These are phyloP conservation scores for Vaccinium darrowii DNA, from an alignment of 148 eudicot species.

Conservation along the genomic window DNA sequence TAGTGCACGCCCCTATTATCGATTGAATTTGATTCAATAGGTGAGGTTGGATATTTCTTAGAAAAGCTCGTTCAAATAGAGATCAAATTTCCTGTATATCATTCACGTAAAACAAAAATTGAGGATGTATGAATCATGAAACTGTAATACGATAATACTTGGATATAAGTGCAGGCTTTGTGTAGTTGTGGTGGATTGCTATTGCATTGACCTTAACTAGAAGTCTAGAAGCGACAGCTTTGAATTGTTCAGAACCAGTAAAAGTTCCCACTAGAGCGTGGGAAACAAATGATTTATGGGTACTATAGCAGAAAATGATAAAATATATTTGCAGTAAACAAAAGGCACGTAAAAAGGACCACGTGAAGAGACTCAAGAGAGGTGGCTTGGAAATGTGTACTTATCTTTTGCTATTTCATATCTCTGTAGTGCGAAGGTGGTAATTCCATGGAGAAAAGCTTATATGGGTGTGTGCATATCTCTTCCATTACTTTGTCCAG, in stretches of 20 bases:
- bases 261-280: neutral
- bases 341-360: neutral
- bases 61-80: neutral
- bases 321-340: neutral
- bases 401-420: neutral
- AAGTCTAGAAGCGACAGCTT: neutral
- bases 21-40: neutral
- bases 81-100: neutral
- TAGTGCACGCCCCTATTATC: neutral
- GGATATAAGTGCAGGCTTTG: neutral
- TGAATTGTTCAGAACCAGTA: neutral
- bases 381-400: neutral
- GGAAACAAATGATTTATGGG: neutral
- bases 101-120: neutral
- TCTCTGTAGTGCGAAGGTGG: conserved; percentile 70
- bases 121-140: no score
- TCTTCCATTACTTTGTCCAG: neutral
- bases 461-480: conserved; percentile 48
- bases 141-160: neutral
- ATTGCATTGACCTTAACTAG: neutral
- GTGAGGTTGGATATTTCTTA: neutral
- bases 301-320: neutral
- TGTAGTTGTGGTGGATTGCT: neutral
- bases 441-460: conserved; percentile 45
- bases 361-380: neutral